Evolutionary conservation across 208 protist species (phyloP).

Genomic region (Blastocrithidia nonstop): DNA sequence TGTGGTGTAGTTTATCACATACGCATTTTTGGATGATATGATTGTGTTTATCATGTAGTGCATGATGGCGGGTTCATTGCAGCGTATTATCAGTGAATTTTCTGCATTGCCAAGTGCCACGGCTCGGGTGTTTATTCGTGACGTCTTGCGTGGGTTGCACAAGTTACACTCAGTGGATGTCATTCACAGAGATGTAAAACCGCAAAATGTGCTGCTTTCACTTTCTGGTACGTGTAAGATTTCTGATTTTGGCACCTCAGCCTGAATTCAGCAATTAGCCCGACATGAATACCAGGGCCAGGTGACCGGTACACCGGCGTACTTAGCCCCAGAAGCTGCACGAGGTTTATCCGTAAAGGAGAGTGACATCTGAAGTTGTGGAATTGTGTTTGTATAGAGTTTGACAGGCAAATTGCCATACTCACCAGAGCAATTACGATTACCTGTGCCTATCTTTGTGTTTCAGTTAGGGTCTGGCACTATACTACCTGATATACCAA

Average conservation of each 20-base stretch:
- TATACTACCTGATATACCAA: slow-evolving; percentile 39
- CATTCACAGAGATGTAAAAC: slow-evolving; percentile 86
- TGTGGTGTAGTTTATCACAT: slow-evolving; percentile 78
- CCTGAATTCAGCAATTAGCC: slow-evolving; percentile 51
- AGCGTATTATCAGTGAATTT: slow-evolving; percentile 68
- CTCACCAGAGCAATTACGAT: slow-evolving; percentile 24
- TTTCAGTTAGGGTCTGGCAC: slow-evolving; percentile 64
- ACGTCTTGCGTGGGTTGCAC: slow-evolving; percentile 64
- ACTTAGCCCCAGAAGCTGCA: slow-evolving; percentile 77
- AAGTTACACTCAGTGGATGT: slow-evolving; percentile 72
- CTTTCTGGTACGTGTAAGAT: slow-evolving; percentile 74
- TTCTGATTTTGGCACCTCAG: slow-evolving; percentile 83
- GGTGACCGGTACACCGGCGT: slow-evolving; percentile 71
- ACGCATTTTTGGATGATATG: slow-evolving; percentile 69
- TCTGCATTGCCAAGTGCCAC: slow-evolving; percentile 49
- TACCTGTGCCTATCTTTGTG: slow-evolving; percentile 37
- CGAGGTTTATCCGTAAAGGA: slow-evolving; percentile 42
- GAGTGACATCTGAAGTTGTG: slow-evolving; percentile 81
- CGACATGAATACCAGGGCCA: slow-evolving; percentile 30
- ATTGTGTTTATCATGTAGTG: slow-evolving; percentile 86
- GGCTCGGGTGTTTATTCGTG: slow-evolving; percentile 75
- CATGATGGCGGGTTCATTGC: slow-evolving; percentile 69
- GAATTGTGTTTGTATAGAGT: slow-evolving; percentile 79
- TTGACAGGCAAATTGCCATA: slow-evolving; percentile 68
- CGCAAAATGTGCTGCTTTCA: slow-evolving; percentile 81